Evolutionary conservation across 371 early-diverging fungal genomes (phyloP), one percentile per base, ranked within the genome.

Genomic region (Lichtheimia ornata): DNA sequence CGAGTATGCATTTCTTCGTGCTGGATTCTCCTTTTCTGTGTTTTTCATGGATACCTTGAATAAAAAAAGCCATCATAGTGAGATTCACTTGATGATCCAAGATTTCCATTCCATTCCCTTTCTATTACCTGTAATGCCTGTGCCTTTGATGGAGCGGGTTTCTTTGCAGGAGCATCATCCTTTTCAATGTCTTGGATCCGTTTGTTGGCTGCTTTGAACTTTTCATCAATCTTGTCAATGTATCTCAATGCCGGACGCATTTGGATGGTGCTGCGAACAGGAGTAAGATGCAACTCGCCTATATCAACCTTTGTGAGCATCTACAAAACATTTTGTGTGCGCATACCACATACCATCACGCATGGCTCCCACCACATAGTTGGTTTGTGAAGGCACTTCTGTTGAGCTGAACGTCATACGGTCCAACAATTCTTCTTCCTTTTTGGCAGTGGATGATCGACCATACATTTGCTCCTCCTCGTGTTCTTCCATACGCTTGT

Each of bases 171-270:
- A 24, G 79, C 68, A 43, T 85, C 85, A 65, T 85, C 83, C 22
- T 75, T 83, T 27, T 89, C 93, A 50, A 89, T 88, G 45, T 89
- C 86, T 42, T 83, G 82, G 22, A 78, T 83, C 54, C 66, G 85
- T 78, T 66, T 89, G 59, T 74, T 88, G 3, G 92, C 91, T 15
- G 86, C 88, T 55, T 84, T 88, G 60, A 85, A 83, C 67, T 94
- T 94, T 52, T 94, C 94, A 24, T 86, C 87, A 69, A 95, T 91
- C 70, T 91, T 89, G 64, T 96, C 97, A 40, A 95, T 76, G 66
- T 95, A 94, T 61, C 85, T 88, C 50, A 96, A 86, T 28, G 89
- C 89, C 2, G 94, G 94, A 6, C 94, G 86, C 61, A 96, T 76
- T 67, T 95, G 95, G 12, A 93, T 80, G 0, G 87, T 74, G 42